Evolutionary conservation across 345 rosid genomes (phyloP).

Genomic region (Trapa bicornis): DNA sequence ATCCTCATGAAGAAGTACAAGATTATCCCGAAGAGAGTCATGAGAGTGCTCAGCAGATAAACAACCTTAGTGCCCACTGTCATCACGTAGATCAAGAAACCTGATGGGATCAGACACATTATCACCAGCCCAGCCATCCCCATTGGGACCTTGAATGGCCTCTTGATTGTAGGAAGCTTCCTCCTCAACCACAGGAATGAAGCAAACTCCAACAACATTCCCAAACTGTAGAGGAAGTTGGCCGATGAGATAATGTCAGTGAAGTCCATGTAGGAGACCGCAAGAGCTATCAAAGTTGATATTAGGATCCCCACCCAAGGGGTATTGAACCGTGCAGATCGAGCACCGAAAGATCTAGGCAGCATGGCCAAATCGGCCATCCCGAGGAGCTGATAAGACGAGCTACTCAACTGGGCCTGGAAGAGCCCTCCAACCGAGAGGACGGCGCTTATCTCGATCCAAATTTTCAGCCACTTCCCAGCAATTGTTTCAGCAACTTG

Average conservation of each 20-base stretch:
- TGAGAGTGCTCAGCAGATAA: slow-evolving; percentile 28
- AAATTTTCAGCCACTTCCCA: slow-evolving; percentile 65
- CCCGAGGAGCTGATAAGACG: slow-evolving; percentile 50
- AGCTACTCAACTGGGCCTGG: slow-evolving; percentile 74
- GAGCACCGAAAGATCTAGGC: slow-evolving; percentile 21
- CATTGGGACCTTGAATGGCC: slow-evolving; percentile 36
- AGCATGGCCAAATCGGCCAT: slow-evolving; percentile 49
- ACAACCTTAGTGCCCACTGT: slow-evolving; percentile 28
- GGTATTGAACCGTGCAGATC: slow-evolving; percentile 35
- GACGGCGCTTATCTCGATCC: slow-evolving; percentile 57
- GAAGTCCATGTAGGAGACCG: slow-evolving; percentile 31
- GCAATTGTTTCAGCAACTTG: slow-evolving; percentile 53
- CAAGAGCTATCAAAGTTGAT: slow-evolving; percentile 28
- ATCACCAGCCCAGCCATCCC: slow-evolving; percentile 24
- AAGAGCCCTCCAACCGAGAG: slow-evolving; percentile 59
- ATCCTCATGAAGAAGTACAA: slow-evolving; percentile 34
- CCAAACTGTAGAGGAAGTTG: slow-evolving; percentile 39
- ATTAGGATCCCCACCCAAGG: slow-evolving; percentile 43
- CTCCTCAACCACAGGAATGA: slow-evolving; percentile 39
- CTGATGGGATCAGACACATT: slow-evolving; percentile 43
- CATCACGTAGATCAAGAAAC: slow-evolving; percentile 34
- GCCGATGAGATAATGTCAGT: slow-evolving; percentile 32
- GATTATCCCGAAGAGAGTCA: slow-evolving; percentile 32
- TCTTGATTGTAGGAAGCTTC: slow-evolving; percentile 23
- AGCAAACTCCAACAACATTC: slow-evolving; percentile 45